Conservation (phyloP, 2,329 filamentous ascomycete species). For the Fusarium sp. region DNA sequence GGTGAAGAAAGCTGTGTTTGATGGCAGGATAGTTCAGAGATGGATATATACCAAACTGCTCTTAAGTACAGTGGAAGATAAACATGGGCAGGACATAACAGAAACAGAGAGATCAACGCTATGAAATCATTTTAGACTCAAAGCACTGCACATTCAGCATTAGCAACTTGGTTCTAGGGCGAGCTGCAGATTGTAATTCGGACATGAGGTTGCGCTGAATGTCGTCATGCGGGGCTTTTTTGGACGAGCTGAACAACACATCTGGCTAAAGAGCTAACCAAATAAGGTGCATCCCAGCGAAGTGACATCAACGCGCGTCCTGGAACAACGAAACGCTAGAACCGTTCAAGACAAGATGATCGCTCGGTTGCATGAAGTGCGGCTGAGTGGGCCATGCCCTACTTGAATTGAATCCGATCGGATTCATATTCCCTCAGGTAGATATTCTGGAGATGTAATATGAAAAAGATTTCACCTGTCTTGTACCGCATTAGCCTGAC, state of each 20-base stretch:
- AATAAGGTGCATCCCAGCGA: neutral
- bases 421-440: neutral
- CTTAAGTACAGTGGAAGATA: neutral
- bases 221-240: neutral
- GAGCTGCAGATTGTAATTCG: neutral
- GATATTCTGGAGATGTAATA: neutral
- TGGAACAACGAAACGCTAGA: neutral
- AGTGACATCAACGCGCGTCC: neutral
- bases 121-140: neutral
- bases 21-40: neutral
- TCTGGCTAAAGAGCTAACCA: neutral
- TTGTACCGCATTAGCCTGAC: too few species aligned
- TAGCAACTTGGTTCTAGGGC: neutral
- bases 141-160: neutral
- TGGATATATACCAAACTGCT: neutral
- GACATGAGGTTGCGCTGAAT: neutral
- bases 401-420: neutral
- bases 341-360: neutral
- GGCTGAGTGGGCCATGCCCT: neutral
- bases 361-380: neutral
- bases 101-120: neutral
- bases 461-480: too few species aligned
- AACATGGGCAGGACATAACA: neutral
- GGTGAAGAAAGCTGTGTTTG: neutral
- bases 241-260: neutral